Evolutionary conservation across 257 asterid species (phyloP).

Genomic region (Solanum lycopersicoides): DNA sequence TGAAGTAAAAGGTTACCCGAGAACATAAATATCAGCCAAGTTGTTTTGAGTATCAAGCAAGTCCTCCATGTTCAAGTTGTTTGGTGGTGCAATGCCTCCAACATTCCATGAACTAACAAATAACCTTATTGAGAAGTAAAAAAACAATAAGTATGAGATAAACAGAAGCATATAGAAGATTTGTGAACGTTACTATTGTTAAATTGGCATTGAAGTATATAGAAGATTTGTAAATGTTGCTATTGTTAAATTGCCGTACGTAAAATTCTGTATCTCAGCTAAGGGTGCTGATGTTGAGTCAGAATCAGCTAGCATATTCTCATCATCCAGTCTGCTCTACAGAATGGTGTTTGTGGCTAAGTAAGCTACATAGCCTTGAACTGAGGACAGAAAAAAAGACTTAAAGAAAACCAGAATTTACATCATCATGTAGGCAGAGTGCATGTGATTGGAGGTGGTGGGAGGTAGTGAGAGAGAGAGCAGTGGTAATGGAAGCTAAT

Average conservation of each 20-base stretch:
- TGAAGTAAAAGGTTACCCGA: slow-evolving; percentile 32
- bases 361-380: slow-evolving; percentile 5
- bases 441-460: neutral
- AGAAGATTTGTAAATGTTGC: neutral
- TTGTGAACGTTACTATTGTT: neutral
- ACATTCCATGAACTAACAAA: slow-evolving; percentile 60
- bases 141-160: slow-evolving; percentile 4
- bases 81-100: slow-evolving; percentile 58
- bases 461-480: neutral
- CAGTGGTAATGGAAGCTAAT: neutral
- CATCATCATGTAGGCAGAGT: neutral
- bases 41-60: slow-evolving; percentile 27
- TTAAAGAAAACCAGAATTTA: neutral
- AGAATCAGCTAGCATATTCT: neutral
- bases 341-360: slow-evolving; percentile 8
- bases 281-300: slow-evolving; percentile 4
- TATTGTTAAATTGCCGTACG: slow-evolving; percentile 7
- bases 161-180: neutral
- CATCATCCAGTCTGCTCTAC: slow-evolving; percentile 6
- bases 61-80: slow-evolving; percentile 33
- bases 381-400: neutral
- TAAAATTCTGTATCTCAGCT: slow-evolving; percentile 7
- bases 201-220: neutral
- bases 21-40: slow-evolving; percentile 52
- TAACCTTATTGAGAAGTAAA: slow-evolving; percentile 19